These are phyloP conservation scores for Adenanthera pavonina DNA, from an alignment of 306 rosid genomes.

Conservation along the genomic window DNA sequence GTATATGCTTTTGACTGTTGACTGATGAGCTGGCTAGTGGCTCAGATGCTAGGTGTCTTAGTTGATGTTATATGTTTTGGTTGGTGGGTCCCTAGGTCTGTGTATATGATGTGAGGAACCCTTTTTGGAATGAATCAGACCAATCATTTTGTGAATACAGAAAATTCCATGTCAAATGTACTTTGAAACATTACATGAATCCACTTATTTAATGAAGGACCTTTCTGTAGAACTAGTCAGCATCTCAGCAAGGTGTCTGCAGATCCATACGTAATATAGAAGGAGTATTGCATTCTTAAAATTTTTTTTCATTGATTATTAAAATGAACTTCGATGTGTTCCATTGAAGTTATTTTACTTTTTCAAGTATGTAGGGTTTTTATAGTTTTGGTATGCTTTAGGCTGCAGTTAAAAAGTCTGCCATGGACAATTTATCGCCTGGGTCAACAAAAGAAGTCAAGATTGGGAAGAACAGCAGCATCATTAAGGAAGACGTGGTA, in stretches of 20 bases:
- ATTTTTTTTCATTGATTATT: slow-evolving; percentile 28
- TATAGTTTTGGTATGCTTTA: slow-evolving; percentile 44
- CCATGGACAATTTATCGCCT: slow-evolving; percentile 68
- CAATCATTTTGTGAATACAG: too few species aligned
- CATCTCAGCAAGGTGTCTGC: neutral
- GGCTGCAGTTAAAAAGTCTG: slow-evolving; percentile 63
- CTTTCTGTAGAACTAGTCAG: neutral
- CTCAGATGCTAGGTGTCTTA: too few species aligned
- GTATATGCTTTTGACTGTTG: too few species aligned
- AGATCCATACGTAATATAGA: neutral
- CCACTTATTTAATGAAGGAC: neutral
- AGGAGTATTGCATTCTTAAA: neutral
- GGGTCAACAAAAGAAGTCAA: slow-evolving; percentile 76
- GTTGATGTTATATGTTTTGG: too few species aligned
- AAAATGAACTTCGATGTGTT: slow-evolving; percentile 27
- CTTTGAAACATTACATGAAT: neutral
- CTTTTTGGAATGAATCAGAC: too few species aligned
- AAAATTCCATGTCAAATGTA: too few species aligned
- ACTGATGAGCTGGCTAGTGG: too few species aligned
- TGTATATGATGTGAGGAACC: too few species aligned
- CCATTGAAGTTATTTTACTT: neutral
- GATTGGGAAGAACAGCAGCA: slow-evolving; percentile 47
- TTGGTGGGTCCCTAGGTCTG: too few species aligned
- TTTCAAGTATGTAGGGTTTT: neutral
- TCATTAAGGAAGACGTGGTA: slow-evolving; percentile 48